Base-by-base conservation (phyloP, 1,284 basidiomycete genomes). In the Trichosporon sp. region DNA sequence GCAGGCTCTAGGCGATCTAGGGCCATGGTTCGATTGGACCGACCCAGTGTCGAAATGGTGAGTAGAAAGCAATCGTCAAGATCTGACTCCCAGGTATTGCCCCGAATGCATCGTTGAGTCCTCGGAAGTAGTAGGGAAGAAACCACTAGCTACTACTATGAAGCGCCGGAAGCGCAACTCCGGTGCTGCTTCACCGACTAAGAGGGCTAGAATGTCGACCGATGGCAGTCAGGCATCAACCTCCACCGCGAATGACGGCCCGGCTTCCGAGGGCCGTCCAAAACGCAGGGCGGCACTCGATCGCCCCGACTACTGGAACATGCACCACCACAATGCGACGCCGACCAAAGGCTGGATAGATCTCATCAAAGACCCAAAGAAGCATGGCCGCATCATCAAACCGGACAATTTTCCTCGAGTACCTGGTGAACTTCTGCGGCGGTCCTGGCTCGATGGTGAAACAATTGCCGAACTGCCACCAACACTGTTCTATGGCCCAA, bases 291-390 rank as follows among this genome's bases (percentile, higher is more conserved):
- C 74, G 0, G 74, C 77, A 4, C 58, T 76, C 25, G 69, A 76
- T 29, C 62, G 70, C 16, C 74, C 75, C 1, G 79, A 81, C 59
- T 81, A 81, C 63, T 70, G 74, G 59, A 78, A 76, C 32, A 67
- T 80, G 64, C 77, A 81, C 63, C 72, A 81, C 60, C 75, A 76
- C 23, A 74, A 75, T 27, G 70, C 78, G 9, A 77, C 78, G 7
- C 78, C 79, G 11, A 81, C 79, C 4, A 70, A 66, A 14, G 70
- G 73, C 29, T 81, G 79, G 79, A 59, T 81, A 29, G 72, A 77
- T 13, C 67, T 81, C 36, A 79, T 81, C 56, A 69, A 69, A 16
- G 69, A 81, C 61, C 79, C 79, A 8, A 73, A 62, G 19, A 76
- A 75, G 66, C 72, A 70, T 58, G 75, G 74, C 1, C 58, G 73